Evolutionary conservation across 306 rosid species (phyloP).

Genomic region (Trifolium fragiferum): DNA sequence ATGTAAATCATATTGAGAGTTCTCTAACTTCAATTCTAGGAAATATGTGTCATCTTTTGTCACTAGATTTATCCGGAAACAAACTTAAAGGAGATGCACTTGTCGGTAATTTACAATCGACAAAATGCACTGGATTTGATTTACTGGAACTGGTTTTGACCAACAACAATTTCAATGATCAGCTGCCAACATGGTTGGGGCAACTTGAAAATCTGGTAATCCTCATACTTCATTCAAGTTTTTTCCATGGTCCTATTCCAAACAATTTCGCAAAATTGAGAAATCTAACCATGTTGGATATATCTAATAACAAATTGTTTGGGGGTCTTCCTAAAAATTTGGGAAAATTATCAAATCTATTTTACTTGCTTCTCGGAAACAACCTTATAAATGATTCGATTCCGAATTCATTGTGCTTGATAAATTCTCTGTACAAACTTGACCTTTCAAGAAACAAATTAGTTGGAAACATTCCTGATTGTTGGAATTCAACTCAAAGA

Average conservation of each 20-base stretch:
- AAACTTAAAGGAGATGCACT: neutral
- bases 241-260: slow-evolving; percentile 1
- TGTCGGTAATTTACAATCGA: neutral
- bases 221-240: neutral
- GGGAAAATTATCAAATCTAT: no score
- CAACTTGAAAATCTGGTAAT: neutral
- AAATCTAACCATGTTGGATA: neutral
- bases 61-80: neutral
- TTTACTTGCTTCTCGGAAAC: slow-evolving; percentile 29
- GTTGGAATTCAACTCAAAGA: slow-evolving; percentile 1
- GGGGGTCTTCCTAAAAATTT: slow-evolving; percentile 14
- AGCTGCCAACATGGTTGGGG: neutral
- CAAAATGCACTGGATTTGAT: neutral
- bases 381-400: slow-evolving; percentile 33
- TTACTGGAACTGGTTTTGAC: neutral
- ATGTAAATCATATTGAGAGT: slow-evolving; percentile 4
- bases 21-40: neutral
- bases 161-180: neutral
- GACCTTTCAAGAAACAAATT: slow-evolving; percentile 45
- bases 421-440: slow-evolving; percentile 33
- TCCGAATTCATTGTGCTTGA: slow-evolving; percentile 25
- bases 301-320: slow-evolving; percentile 3
- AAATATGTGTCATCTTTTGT: neutral
- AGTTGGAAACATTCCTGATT: slow-evolving; percentile 29
- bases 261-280: neutral